These are phyloP conservation scores for Pleoardoris graminearum DNA, from an alignment of 2,329 filamentous ascomycete species.

Conservation along the genomic window DNA sequence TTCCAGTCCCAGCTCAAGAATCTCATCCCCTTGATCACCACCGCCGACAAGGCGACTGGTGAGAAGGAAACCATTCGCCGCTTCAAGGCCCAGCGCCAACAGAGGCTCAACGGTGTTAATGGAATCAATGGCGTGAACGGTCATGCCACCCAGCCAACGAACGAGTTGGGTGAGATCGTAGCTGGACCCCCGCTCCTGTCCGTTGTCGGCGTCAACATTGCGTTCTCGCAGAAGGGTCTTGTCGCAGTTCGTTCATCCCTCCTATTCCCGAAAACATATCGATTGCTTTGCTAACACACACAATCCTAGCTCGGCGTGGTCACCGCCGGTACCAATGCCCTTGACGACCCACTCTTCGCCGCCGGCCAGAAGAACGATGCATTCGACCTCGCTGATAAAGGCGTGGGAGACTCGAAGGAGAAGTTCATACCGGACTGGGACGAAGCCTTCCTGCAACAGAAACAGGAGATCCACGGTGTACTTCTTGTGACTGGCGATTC, in stretches of 20 bases:
- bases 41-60: constrained; percentile 7
- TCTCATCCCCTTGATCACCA: constrained; percentile 13
- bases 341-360: constrained; percentile 5
- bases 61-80: neutral
- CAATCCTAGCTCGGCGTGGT: neutral
- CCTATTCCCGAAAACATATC: neutral
- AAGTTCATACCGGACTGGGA: constrained; percentile 9
- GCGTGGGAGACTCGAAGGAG: neutral
- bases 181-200: neutral
- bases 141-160: no score
- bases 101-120: neutral
- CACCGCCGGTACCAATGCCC: neutral
- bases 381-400: constrained; percentile 1
- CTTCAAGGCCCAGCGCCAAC: neutral
- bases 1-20: constrained; percentile 8
- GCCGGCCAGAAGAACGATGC: constrained; percentile 4
- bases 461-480: constrained; percentile 11
- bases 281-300: neutral
- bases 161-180: constrained; percentile 4
- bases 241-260: neutral
- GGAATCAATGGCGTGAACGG: neutral
- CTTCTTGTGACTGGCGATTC: constrained; percentile 8
- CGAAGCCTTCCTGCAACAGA: constrained; percentile 4
- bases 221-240: constrained; percentile 15
- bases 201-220: constrained; percentile 14